These are phyloP conservation scores for Leccinum variicolor DNA, from an alignment of 768 basidiomycete genomes.

Conservation along the genomic window DNA sequence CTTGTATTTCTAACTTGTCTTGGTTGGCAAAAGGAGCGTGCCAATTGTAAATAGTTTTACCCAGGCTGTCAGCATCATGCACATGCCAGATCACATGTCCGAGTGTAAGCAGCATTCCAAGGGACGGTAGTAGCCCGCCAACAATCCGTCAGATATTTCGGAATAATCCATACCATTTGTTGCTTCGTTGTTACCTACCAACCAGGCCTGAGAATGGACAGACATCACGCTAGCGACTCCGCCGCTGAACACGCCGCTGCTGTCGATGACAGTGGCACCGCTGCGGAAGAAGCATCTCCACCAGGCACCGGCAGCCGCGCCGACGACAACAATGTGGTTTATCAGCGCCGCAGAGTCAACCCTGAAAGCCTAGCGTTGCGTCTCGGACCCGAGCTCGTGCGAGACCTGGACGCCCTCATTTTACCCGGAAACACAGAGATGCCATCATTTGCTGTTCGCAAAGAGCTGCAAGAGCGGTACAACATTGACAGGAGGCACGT, in stretches of 20 bases:
- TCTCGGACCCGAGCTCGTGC: constrained; percentile 61
- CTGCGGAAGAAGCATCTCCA: background rate
- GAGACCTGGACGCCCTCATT: constrained; percentile 71
- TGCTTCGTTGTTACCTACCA: constrained; percentile 1
- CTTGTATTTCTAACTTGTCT: constrained; percentile 64
- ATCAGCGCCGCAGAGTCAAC: constrained; percentile 51
- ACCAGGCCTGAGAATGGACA: constrained; percentile 11
- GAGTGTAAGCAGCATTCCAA: constrained; percentile 21
- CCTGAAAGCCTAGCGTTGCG: constrained; percentile 67
- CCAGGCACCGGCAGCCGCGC: constrained; percentile 13
- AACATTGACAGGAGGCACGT: constrained; percentile 69
- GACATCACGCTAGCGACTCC: background rate
- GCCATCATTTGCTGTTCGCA: constrained; percentile 69
- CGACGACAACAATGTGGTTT: constrained; percentile 9
- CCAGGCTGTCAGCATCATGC: background rate
- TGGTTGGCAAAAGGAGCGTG: background rate
- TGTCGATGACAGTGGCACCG: background rate
- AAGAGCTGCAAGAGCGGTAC: constrained; percentile 68
- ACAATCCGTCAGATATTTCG: constrained; percentile 6
- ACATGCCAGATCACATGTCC: constrained; percentile 9
- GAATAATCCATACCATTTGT: background rate
- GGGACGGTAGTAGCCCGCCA: background rate
- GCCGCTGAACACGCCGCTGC: background rate
- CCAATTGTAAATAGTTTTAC: background rate
- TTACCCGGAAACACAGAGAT: constrained; percentile 66